Evolutionary conservation across 1,139 yeast species (phyloP), one percentile per base, ranked within the genome.

Genomic region (Yamadazyma siamensis): DNA sequence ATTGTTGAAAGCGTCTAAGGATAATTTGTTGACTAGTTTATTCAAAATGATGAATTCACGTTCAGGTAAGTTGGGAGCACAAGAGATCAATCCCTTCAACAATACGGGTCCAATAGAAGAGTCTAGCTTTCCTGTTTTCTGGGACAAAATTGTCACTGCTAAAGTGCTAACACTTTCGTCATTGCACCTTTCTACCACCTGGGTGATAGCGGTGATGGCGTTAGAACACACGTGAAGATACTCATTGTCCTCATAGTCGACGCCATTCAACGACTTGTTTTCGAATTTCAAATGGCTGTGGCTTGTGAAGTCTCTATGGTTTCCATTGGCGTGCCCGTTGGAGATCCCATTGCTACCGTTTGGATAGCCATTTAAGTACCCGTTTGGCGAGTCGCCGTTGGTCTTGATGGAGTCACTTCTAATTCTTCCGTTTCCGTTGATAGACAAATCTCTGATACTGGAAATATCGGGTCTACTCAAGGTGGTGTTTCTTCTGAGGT

Each of bases 81-180:
- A 69, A 12, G 68, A 66, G 3, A 75, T 70, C 35, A 80, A 63
- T 0, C 86, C 87, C 28, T 65, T 65, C 27, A 81, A 58, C 29
- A 77, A 64, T 20, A 65, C 52, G 2, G 60, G 57, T 15, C 70
- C 71, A 42, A 60, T 54, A 25, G 62, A 49, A 1, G 69, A 49
- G 23, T 56, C 59, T 16, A 61, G 59, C 20, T 64, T 68, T 29
- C 66, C 66, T n/a, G 79, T 65, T 49, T 91, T 91, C 56, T 91
- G 97, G 12, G 86, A 76, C 35, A 91, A 65, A 26, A 91, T 80
- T 0, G 96, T 83, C 6, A 86, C 79, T 0, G 94, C 81, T 41
- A 91, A 68, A 1, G 86, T 80, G n/a, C 85, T 77, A 21, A 89
- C 83, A 15, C 85, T 74, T 36, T 78, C 80, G 44, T 85, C 94